A percentile compares a stretch with the other conserved stretches of the same genome.
Evolutionary conservation across 2,329 filamentous ascomycete species (phyloP).

Genomic region (Clarireedia sp.): DNA sequence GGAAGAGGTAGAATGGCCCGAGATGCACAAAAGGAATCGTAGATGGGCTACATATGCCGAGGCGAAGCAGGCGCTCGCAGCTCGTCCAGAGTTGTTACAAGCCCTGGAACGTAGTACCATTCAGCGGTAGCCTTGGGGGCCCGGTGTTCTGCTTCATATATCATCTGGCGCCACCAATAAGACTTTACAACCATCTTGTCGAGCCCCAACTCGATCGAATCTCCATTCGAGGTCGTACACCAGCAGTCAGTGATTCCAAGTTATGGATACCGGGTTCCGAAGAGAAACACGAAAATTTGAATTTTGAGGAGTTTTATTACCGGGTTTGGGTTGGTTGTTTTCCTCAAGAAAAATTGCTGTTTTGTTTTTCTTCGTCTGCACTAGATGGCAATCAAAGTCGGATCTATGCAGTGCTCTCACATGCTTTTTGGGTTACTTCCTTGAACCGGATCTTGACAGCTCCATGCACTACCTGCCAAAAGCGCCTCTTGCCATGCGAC

Average conservation of each 20-base stretch:
- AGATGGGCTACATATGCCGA: conserved; percentile 83
- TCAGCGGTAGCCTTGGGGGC: conserved; percentile 32
- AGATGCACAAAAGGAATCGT: conserved; percentile 82
- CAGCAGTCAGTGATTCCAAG: conserved; percentile 4
- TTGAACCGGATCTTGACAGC: conserved; percentile 6
- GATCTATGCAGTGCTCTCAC: conserved; percentile 25
- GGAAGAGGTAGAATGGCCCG: conserved; percentile 85
- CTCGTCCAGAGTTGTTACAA: conserved; percentile 79
- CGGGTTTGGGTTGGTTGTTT: conserved; percentile 16
- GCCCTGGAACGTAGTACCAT: conserved; percentile 65
- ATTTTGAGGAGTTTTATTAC: conserved; percentile 8
- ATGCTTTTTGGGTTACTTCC: conserved; percentile 11
- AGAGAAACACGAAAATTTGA: conserved; percentile 2
- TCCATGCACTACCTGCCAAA: not conserved
- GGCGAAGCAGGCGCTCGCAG: conserved; percentile 68
- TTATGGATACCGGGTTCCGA: conserved; percentile 12
- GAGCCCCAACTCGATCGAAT: not conserved
- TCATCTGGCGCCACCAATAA: conserved; percentile 12
- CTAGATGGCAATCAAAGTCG: conserved; percentile 30
- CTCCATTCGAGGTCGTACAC: not conserved
- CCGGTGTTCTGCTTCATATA: conserved; percentile 23
- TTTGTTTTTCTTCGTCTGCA: conserved; percentile 24
- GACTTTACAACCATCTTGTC: not conserved
- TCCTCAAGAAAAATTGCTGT: conserved; percentile 18
- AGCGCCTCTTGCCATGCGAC: conserved; percentile 6